Percentiles rank a stretch among this genome's conserved stretches.
Evolutionary conservation across 768 basidiomycete genomes (phyloP).

Genomic region (Mycena olivaceomarginata): DNA sequence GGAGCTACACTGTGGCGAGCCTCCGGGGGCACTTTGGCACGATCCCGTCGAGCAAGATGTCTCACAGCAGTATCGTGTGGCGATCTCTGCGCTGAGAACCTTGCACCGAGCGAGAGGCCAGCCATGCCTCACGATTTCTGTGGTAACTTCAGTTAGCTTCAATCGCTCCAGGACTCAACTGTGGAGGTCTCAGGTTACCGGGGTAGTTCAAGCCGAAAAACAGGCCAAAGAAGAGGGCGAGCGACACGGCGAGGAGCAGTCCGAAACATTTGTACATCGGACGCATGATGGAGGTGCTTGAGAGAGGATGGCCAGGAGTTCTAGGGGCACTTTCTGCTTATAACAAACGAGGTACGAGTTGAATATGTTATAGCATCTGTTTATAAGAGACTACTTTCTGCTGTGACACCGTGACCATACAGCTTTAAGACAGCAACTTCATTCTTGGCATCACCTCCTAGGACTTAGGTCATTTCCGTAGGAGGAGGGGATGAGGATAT

Average conservation of each 20-base stretch:
- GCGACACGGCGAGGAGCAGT: constrained; percentile 24
- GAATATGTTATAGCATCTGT: too few relatives aligned
- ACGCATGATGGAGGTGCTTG: background rate
- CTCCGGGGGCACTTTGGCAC: constrained; percentile 32
- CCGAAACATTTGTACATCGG: constrained; percentile 18
- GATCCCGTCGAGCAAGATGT: constrained; percentile 24
- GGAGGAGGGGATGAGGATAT: too few relatives aligned
- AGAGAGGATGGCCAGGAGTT: too few relatives aligned
- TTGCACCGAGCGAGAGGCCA: constrained; percentile 46
- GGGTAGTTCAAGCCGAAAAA: constrained; percentile 45
- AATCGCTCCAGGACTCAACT: background rate
- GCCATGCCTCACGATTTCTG: constrained; percentile 45
- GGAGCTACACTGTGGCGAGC: constrained; percentile 31
- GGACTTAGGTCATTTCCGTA: too few relatives aligned
- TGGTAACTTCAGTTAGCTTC: background rate
- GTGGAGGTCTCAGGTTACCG: constrained; percentile 30
- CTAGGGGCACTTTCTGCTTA: too few relatives aligned
- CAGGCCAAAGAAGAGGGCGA: constrained; percentile 44
- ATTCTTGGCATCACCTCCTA: too few relatives aligned
- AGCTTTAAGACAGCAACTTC: too few relatives aligned
- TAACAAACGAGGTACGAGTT: too few relatives aligned
- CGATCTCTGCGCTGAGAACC: constrained; percentile 33
- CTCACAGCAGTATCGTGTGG: constrained; percentile 44
- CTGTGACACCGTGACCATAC: too few relatives aligned
- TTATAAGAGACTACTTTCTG: too few relatives aligned